Base-by-base conservation (phyloP, 1,284 basidiomycete species). In the Polyporus tsugae region DNA sequence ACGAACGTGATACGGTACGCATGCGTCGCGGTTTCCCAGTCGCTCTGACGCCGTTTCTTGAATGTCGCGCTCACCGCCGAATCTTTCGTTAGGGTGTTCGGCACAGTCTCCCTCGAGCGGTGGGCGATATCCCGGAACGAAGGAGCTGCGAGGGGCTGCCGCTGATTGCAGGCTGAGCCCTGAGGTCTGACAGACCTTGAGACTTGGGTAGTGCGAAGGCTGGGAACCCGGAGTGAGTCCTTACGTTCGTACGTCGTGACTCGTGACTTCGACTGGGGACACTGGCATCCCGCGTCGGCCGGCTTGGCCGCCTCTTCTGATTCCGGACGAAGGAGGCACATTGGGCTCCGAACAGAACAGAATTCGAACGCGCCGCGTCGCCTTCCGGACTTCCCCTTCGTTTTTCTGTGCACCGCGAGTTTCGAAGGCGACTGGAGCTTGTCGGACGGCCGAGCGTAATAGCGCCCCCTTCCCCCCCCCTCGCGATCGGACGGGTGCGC, bases 121-220 rank as follows among this genome's bases (percentile, higher is more conserved):
- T 22, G 44, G n/a, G 44, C 44, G 44, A 22, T 10, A 22, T 46
- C 2, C 42, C 4, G 39, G 13, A 41, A 11, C 7, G n/a, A 46
- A 5, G 4, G 9, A n/a, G 15, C 44, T 22, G 44, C 44, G 44
- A 46, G 22, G 44, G 44, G 44, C 44, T 2, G n/a, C 44, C 44
- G 44, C 44, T 46, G 44, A 46, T 46, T 46, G n/a, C 44, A n/a
- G n/a, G n/a, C 44, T 46, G 44, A 46, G 7, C 44, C 41, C n/a
- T 46, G 44, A 46, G 42, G 42, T 19, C n/a, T 46, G 44, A 46
- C 6, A 15, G 44, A 9, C 44, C 44, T 46, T 10, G 44, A 22
- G 44, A 46, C 7, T 2, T 46, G 44, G 44, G 44, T n/a, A 10
- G 9, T 2, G n/a, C 44, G 7, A n/a, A 2, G 9, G n/a, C n/a